phyloP scores from a whole-genome alignment of 2,329 filamentous ascomycete genomes.

The Aspergillus sp. region DNA sequence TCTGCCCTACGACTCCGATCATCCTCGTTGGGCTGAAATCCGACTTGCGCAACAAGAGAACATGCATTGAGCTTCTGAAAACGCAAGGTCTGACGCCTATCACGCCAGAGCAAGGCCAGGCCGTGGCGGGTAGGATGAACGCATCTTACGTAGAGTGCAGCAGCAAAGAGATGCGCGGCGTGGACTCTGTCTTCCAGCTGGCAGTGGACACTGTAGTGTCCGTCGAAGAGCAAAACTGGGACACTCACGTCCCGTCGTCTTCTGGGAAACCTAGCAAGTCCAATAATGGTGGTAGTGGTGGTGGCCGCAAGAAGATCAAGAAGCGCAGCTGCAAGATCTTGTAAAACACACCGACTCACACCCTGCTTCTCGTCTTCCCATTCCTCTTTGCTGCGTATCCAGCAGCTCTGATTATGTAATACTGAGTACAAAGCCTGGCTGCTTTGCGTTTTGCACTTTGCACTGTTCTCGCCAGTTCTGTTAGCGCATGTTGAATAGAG shows the following conservation, averaged over 20 bases:
- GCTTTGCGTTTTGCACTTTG: constrained; percentile 27
- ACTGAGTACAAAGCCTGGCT: constrained; percentile 36
- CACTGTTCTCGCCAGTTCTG: constrained; percentile 14
- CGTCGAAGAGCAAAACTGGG: constrained; percentile 65
- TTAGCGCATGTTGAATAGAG: constrained; percentile 9
- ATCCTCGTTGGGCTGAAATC: constrained; percentile 96
- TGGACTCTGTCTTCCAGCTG: constrained; percentile 92
- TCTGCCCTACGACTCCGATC: constrained; percentile 95
- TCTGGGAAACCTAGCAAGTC: constrained; percentile 1
- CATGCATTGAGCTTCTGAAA: constrained; percentile 97
- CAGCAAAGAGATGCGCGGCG: constrained; percentile 93
- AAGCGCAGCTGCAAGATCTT: constrained; percentile 81
- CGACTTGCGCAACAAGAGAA: constrained; percentile 90
- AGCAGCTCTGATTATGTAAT: neutral
- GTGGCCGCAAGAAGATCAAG: constrained; percentile 65
- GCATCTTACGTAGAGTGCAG: constrained; percentile 98
- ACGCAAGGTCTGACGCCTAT: constrained; percentile 96
- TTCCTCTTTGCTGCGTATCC: constrained; percentile 15
- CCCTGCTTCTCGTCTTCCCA: constrained; percentile 15
- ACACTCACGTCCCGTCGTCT: constrained; percentile 18
- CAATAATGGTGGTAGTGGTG: constrained; percentile 26
- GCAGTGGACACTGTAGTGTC: constrained; percentile 88
- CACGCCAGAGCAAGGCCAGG: constrained; percentile 82
- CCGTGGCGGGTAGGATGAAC: constrained; percentile 89
- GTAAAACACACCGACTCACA: constrained; percentile 45